Conservation (phyloP, 1,284 basidiomycete species). For the Meira miltonrushii region DNA sequence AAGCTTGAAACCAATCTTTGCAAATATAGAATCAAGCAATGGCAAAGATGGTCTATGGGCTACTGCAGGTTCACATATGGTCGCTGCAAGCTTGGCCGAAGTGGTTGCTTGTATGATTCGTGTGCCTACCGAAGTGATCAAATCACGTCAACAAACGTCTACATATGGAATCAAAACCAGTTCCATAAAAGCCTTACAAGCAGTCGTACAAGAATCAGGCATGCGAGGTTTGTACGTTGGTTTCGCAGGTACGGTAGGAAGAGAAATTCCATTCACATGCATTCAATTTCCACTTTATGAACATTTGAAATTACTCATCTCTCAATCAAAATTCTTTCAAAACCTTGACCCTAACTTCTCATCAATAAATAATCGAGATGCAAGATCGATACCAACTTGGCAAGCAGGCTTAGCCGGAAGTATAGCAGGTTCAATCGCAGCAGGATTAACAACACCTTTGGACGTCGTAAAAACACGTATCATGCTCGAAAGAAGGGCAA, state of each 20-base stretch:
- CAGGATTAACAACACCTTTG: constrained; percentile 83
- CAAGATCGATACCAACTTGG: constrained; percentile 61
- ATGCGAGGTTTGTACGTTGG: constrained; percentile 70
- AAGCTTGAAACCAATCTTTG: constrained; percentile 65
- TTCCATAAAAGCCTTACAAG: constrained; percentile 56
- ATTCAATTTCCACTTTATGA: constrained; percentile 97
- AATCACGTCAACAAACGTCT: constrained; percentile 73
- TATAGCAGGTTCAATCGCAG: constrained; percentile 82
- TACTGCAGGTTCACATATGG: constrained; percentile 52
- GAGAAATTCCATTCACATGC: constrained; percentile 90
- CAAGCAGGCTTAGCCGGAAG: constrained; percentile 89
- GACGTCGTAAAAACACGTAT: constrained; percentile 96
- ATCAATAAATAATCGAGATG: neutral
- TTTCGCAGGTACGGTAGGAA: constrained; percentile 70
- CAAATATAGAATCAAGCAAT: constrained; percentile 13
- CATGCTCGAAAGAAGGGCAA: constrained; percentile 69
- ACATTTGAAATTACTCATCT: constrained; percentile 63
- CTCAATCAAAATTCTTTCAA: constrained; percentile 13
- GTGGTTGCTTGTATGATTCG: constrained; percentile 79
- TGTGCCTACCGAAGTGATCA: constrained; percentile 90
- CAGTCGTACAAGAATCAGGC: constrained; percentile 62
- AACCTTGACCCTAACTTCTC: neutral
- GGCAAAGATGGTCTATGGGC: constrained; percentile 11
- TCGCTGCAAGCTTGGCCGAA: constrained; percentile 52
- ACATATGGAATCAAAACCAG: constrained; percentile 62